Evolutionary conservation across 768 basidiomycete genomes (phyloP), one percentile per base, ranked within the genome.

Genomic region (Mycena maculata): DNA sequence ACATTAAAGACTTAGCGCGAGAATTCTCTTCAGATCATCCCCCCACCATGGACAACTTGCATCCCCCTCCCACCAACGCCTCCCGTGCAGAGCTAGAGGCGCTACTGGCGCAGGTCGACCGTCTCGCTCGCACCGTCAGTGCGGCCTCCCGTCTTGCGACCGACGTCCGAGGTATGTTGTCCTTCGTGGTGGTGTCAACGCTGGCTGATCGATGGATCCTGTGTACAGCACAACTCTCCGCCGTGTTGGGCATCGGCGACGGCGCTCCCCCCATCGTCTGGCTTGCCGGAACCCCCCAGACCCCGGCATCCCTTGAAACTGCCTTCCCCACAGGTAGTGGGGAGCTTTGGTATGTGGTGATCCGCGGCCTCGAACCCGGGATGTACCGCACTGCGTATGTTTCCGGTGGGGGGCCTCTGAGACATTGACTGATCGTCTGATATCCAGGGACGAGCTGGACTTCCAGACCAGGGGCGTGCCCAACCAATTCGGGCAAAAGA

Each of bases 341-440:
- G 8, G 59, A 60, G 49, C 12, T 16, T 0, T 60, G 59, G 59
- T 60, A 60, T 18, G 59, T 60, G 2, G 59, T 60, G 1, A 60
- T 60, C 25, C 11, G 59, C 11, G 48, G 59, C 25, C 48, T 36
- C 16, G 48, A 60, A 20, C 59, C 59, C 5, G 47, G 59, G 20
- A 8, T 59, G 8, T 59, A 59, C 23, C 45, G 45, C 41, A 56
- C 54, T 7, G 1, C 39, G 39, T 56, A 42, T 1, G 41, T 56
- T 7, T 36, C 13, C 25, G 38, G 8, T 39, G n/a, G 3, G 3
- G 8, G 12, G 8, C 1, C 27, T 27, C 23, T 56, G 3, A 42
- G n/a, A 8, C 27, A 30, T n/a, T 18, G 10, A n/a, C n/a, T n/a
- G n/a, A n/a, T n/a, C n/a, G n/a, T n/a, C n/a, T n/a, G n/a, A n/a